Evolutionary conservation across 345 rosid genomes (phyloP), one percentile per base, ranked within the genome.

Genomic region (Iberis pinnata): DNA sequence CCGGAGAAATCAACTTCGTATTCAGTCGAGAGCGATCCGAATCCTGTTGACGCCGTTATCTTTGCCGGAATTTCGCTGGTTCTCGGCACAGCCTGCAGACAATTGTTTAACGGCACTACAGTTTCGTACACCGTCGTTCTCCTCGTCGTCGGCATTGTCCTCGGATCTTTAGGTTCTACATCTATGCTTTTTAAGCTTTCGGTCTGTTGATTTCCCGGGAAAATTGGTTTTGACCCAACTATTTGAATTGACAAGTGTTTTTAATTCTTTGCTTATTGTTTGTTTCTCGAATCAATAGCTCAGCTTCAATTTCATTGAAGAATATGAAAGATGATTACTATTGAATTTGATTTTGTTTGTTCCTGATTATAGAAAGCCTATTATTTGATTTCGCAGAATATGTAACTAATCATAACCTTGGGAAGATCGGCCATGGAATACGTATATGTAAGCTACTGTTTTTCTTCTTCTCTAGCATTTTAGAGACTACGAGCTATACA

Each of bases 111-210:
- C 2, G 95, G 98, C 15, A 90, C 95, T 31, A 67, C 89, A 54
- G 95, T 87, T 38, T 96, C 95, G n/a, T 90, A 87, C 73, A 90
- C 92, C 20, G 89, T 87, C 47, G 85, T 89, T 47, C 71, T 90
- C 13, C 96, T 90, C 49, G 44, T 84, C 48, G 70, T 84, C 50
- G 98, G 98, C 73, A 68, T 84, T 33, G 77, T 56, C 47, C 81
- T 87, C 26, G 98, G 96, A 44, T 76, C 95, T 39, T 26, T 90
- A 41, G 98, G 98, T 90, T 16, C 26, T 7, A 8, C 49, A 24
- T 14, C 1, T 5, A 1, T 42, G 18, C 20, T 36, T 7, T 5
- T 14, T 8, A 3, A 13, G 4, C 18, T 63, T 9, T 20, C 36
- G 3, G 11, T 25, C 10, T 22, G 7, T 5, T 57, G 11, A 22